These are phyloP conservation scores for Neofusicoccum parvum DNA, from an alignment of 2,329 filamentous ascomycete species.

Conservation along the genomic window DNA sequence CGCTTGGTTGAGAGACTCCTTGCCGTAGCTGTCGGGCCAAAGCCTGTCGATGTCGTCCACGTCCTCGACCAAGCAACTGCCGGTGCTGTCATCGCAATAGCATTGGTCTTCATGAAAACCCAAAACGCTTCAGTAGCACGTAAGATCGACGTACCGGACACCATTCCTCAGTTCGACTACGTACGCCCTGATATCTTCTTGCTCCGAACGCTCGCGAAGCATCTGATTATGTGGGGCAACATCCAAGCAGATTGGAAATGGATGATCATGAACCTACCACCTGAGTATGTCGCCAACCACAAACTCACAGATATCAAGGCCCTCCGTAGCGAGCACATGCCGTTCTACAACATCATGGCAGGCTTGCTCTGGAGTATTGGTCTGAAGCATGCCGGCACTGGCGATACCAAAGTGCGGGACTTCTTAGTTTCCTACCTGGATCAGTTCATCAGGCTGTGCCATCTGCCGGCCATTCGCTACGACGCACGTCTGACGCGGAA, in stretches of 20 bases:
- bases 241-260: constrained; percentile 75
- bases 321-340: constrained; percentile 79
- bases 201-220: constrained; percentile 82
- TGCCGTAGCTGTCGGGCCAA: constrained; percentile 80
- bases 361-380: constrained; percentile 75
- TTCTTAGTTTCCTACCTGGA: constrained; percentile 83
- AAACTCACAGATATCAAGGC: constrained; percentile 61
- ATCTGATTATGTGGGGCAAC: constrained; percentile 89
- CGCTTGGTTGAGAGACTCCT: constrained; percentile 85
- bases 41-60: constrained; percentile 89
- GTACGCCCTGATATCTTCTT: constrained; percentile 91
- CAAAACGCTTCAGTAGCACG: constrained; percentile 82
- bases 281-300: constrained; percentile 65
- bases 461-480: constrained; percentile 66
- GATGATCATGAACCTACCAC: constrained; percentile 74
- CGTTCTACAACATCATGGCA: constrained; percentile 89
- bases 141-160: constrained; percentile 92
- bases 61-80: constrained; percentile 90
- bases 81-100: constrained; percentile 86
- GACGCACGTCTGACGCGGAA: constrained; percentile 82
- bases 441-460: constrained; percentile 77
- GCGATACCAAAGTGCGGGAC: constrained; percentile 70
- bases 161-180: constrained; percentile 89
- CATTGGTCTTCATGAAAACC: constrained; percentile 96
- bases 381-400: constrained; percentile 51